These are phyloP conservation scores for Podaxis sp. DNA, from an alignment of 768 basidiomycete species.

Conservation along the genomic window DNA sequence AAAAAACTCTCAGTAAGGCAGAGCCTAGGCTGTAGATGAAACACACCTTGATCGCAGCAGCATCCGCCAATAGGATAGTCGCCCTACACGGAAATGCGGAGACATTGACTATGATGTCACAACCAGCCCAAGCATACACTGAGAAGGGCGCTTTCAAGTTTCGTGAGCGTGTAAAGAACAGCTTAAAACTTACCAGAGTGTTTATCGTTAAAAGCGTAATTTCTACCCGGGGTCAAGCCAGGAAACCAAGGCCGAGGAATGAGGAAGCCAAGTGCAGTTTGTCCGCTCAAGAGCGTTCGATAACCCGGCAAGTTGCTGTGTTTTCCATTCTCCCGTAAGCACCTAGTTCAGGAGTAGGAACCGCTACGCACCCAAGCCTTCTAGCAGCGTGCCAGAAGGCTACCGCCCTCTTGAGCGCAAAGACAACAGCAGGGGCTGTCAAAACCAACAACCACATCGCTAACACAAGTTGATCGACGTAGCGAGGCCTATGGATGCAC, in stretches of 20 bases:
- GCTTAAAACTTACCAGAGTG: not conserved
- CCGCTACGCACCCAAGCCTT: not conserved
- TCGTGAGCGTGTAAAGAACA: not conserved
- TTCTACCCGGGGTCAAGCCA: not conserved
- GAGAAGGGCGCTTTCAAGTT: not conserved
- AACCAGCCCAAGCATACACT: constrained; percentile 5
- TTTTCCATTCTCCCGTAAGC: not conserved
- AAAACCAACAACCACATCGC: not conserved
- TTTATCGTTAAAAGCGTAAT: constrained; percentile 3
- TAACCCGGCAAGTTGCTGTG: constrained; percentile 6
- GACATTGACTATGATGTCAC: constrained; percentile 6
- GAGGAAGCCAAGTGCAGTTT: not conserved
- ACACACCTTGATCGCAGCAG: constrained; percentile 34
- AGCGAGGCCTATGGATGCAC: no score
- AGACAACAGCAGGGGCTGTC: not conserved
- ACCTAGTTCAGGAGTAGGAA: not conserved
- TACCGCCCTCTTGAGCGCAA: not conserved
- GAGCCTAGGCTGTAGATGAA: not conserved
- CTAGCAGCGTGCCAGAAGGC: not conserved
- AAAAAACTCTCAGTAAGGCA: not conserved
- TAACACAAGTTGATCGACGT: no score
- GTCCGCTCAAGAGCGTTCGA: not conserved
- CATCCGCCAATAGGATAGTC: constrained; percentile 31
- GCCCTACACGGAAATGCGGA: constrained; percentile 16
- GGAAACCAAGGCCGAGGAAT: not conserved